Base-by-base conservation (phyloP, 1,284 basidiomycete species). In the Hymenochaete sp. region DNA sequence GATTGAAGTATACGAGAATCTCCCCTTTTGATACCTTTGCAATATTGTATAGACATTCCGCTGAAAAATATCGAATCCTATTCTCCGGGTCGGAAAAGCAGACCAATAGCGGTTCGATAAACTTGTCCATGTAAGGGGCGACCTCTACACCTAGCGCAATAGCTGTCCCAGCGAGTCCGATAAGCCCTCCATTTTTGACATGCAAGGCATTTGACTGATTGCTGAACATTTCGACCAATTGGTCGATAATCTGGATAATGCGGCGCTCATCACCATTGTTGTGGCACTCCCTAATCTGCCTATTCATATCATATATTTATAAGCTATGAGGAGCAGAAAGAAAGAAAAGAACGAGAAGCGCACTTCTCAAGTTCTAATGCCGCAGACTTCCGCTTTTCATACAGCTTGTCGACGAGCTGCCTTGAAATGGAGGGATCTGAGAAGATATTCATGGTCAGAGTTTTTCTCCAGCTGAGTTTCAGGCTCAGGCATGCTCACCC, bases 11-110 rank as follows among this genome's bases (percentile, higher is more conserved):
- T 16, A 97, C 82, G 51, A 98, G 68, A 32, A 98, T 86, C 65
- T 98, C 95, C 28, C 95, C 95, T 61, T 97, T 97, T 46, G 93
- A 96, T 5, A 98, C 93, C 66, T 98, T 97, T 27, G 88, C 86
- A 48, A 99, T 96, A 67, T 99, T 99, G 71, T 99, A 98, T 57
- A 98, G 71, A 60, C 91, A 93, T 62, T 98, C 95, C 49, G 93
- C 95, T 4, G 95, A 95, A 70, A 93, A 96, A 65, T 96, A 96
- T 39, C 95, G 78, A 52, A 98, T 91, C 60, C 93, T 79, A 64
- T 90, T 92, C 69, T 98, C 96, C 3, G 86, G 76, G 63, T 98
- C 96, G 52, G 82, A 79, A 63, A 98, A 98, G 66, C 95, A 98
- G 32, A 79, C 77, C n/a, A 98, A 73, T 24, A 98, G 76, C 1